Evolutionary conservation across 768 basidiomycete genomes (phyloP), one percentile per base, ranked within the genome.

Genomic region (Zangia roseola): DNA sequence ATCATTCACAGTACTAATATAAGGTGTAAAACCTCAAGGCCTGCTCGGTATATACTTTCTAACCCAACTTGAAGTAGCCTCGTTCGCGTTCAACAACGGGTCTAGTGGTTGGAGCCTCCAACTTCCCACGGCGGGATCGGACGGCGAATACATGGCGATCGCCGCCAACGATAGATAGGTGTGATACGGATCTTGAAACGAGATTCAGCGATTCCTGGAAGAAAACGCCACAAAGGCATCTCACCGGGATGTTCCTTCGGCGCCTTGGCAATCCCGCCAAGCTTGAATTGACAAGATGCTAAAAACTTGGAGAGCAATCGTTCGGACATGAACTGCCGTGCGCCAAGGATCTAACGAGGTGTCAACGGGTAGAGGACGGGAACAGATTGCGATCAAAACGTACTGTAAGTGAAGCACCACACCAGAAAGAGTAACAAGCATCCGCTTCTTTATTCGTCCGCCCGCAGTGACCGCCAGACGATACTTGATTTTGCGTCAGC

Each of bases 341-440:
- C 79, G 2, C 78, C 85, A 6, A 97, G 75, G 30, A 95, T 85
- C 93, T 94, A 47, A 14, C 12, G 6, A 26, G 10, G 13, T 38
- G 40, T 54, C 51, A 40, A 31, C 12, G 34, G 12, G 25, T 13
- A 16, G 35, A 36, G 35, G 43, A 19, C 6, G 35, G 47, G n/a
- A 45, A 14, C 21, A 20, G 17, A 25, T 23, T 25, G 30, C 16
- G 24, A 46, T 33, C 10, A 28, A 20, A 33, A 64, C 80, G 43
- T 53, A 94, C 94, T 61, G 79, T 69, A 10, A 97, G 68, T 0
- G 90, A 76, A 9, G 84, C 94, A 4, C 90, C 86, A 57, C 87
- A 88, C 95, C 95, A 99, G 67, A 97, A 98, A 55, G 89, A 91
- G 68, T 99, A 99, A 65, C 95, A 99, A 3, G 93, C 90, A 55